A percentile compares a stretch with the other conserved stretches of the same genome.
Conservation (phyloP, 2,329 filamentous ascomycete species). For the Colletotrichum sp. region DNA sequence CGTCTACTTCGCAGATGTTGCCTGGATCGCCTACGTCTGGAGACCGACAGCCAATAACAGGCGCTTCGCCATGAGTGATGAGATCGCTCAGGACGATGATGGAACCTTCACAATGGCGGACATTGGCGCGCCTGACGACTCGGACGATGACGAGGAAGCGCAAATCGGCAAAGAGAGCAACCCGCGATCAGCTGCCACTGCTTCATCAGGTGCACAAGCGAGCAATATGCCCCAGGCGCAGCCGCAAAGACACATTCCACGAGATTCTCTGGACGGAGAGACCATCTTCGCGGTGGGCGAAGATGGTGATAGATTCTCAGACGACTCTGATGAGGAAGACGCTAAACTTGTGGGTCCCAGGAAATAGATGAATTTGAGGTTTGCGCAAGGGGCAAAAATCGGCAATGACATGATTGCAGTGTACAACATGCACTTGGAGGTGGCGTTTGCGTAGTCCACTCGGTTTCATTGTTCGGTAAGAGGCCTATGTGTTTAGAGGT, state of each 20-base stretch:
- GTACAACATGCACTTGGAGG: slow-evolving; percentile 4
- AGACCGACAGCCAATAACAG: slow-evolving; percentile 95
- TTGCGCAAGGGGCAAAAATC: background rate
- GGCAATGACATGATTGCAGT: slow-evolving; percentile 16
- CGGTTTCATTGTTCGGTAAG: background rate
- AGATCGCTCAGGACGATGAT: slow-evolving; percentile 98
- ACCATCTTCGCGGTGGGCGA: slow-evolving; percentile 96
- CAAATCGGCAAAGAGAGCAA: slow-evolving; percentile 44
- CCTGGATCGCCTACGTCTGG: slow-evolving; percentile 95
- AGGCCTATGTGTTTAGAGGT: background rate
- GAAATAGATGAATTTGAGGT: slow-evolving; percentile 34
- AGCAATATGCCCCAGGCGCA: slow-evolving; percentile 15
- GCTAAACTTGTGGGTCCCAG: slow-evolving; percentile 57
- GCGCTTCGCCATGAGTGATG: slow-evolving; percentile 98
- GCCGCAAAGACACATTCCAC: slow-evolving; percentile 42
- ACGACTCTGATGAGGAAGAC: slow-evolving; percentile 70
- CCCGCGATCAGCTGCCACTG: slow-evolving; percentile 19
- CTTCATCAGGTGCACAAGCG: background rate
- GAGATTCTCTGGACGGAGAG: slow-evolving; percentile 77
- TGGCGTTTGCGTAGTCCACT: slow-evolving; percentile 6
- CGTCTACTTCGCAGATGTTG: slow-evolving; percentile 93
- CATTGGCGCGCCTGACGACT: slow-evolving; percentile 76
- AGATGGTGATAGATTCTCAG: slow-evolving; percentile 81
- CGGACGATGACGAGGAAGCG: slow-evolving; percentile 64
- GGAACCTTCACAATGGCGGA: slow-evolving; percentile 94